phyloP scores from a whole-genome alignment of 352 stramenopile genomes.

The Phytophthora macrochlamydospora region DNA sequence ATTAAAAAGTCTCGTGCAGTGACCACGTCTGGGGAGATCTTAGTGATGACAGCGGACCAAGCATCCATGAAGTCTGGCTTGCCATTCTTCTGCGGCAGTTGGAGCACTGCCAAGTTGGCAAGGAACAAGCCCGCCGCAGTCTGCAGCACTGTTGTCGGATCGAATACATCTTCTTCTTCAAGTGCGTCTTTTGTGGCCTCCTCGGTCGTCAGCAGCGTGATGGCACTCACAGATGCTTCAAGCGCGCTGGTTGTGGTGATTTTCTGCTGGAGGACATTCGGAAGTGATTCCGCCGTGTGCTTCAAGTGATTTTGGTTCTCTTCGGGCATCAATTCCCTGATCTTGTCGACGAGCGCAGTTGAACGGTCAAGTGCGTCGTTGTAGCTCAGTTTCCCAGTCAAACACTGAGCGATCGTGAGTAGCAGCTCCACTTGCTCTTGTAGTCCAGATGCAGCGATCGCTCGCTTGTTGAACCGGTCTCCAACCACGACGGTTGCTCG shows the following conservation, averaged over 20 bases:
- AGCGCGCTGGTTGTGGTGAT: conserved; percentile 25
- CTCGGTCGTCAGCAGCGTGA: conserved; percentile 64
- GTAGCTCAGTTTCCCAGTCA: conserved; percentile 48
- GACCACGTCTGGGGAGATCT: conserved; percentile 68
- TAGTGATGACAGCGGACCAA: conserved; percentile 69
- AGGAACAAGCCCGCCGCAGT: conserved; percentile 60
- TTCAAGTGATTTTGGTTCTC: conserved; percentile 68
- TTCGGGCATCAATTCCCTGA: conserved; percentile 42
- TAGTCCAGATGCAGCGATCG: conserved; percentile 48
- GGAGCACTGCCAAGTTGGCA: conserved; percentile 51
- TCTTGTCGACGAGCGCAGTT: conserved; percentile 45
- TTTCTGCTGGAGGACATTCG: conserved; percentile 31
- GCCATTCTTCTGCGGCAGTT: conserved; percentile 58
- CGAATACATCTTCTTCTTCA: conserved; percentile 40
- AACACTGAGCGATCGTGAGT: conserved; percentile 61
- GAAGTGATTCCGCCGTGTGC: conserved; percentile 41
- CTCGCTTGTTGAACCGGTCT: conserved; percentile 60
- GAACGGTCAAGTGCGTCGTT: conserved; percentile 49
- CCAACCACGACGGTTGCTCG: conserved; percentile 62
- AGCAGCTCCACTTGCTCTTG: conserved; percentile 67
- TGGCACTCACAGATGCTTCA: conserved; percentile 47
- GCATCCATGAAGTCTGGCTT: conserved; percentile 74
- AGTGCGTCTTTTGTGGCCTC: conserved; percentile 54
- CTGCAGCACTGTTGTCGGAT: conserved; percentile 43
- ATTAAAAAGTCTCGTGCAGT: conserved; percentile 61